A percentile compares a stretch with the other conserved stretches of the same genome.
phyloP scores from a whole-genome alignment of 768 basidiomycete genomes.

The Flagelloscypha sp. region DNA sequence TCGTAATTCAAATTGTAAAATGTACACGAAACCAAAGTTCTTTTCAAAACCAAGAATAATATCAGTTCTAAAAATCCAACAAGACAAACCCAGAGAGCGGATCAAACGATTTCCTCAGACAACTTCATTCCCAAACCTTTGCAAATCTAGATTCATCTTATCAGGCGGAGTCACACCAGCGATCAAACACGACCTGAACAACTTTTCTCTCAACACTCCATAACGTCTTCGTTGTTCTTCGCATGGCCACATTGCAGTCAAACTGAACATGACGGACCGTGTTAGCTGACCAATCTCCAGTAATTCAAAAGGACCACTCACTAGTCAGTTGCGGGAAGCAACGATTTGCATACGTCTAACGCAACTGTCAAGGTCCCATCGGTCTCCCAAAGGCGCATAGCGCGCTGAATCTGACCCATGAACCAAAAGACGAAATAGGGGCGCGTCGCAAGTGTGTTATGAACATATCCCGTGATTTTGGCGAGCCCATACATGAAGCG shows the following conservation, averaged over 20 bases:
- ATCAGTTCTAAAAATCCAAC: no score
- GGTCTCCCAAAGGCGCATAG: conserved; percentile 50
- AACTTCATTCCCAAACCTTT: no score
- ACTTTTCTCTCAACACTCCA: conserved; percentile 34
- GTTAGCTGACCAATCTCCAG: conserved; percentile 7
- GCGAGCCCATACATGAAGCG: conserved; percentile 53
- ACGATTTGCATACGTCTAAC: conserved; percentile 51
- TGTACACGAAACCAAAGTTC: background rate
- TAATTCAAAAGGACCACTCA: conserved; percentile 15
- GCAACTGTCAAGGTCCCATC: conserved; percentile 52
- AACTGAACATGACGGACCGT: conserved; percentile 17
- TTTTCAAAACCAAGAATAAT: no score
- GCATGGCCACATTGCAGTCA: conserved; percentile 59
- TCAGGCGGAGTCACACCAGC: conserved; percentile 41
- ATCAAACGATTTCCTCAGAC: no score
- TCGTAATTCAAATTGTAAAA: no score
- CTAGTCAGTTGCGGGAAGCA: conserved; percentile 58
- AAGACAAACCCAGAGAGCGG: no score
- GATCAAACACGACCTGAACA: conserved; percentile 36
- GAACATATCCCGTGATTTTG: conserved; percentile 48
- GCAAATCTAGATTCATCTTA: no score
- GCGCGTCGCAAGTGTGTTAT: conserved; percentile 41
- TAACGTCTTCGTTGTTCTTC: conserved; percentile 48
- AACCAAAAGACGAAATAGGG: conserved; percentile 74
- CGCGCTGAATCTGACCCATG: conserved; percentile 61